Percentiles rank a stretch among this genome's conserved stretches.
Conservation (phyloP, 1,284 basidiomycete species). For the Papiliotrema nemorosa region DNA sequence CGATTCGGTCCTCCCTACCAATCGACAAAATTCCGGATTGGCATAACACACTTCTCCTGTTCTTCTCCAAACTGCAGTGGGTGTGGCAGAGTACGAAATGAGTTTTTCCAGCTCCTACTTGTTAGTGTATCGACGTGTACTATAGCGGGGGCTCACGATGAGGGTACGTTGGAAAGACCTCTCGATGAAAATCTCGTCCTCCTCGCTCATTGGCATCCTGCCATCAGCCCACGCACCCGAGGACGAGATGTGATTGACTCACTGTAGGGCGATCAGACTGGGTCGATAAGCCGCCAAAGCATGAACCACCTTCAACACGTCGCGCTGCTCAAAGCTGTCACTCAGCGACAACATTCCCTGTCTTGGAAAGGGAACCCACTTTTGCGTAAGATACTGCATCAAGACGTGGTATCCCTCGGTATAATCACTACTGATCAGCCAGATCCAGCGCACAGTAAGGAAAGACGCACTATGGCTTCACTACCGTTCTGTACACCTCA, state of each 20-base stretch:
- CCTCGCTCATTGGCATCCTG: constrained; percentile 80
- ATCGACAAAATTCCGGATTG: constrained; percentile 91
- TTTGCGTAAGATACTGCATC: constrained; percentile 82
- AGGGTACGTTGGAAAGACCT: constrained; percentile 90
- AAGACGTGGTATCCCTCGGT: constrained; percentile 90
- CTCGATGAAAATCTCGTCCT: constrained; percentile 94
- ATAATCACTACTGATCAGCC: constrained; percentile 58
- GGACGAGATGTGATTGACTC: constrained; percentile 15
- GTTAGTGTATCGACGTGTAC: neutral
- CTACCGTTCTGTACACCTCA: constrained; percentile 69
- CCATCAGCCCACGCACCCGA: neutral
- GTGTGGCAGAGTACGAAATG: constrained; percentile 96
- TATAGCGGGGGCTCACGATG: constrained; percentile 57
- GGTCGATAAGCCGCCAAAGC: constrained; percentile 92
- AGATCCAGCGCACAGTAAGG: neutral
- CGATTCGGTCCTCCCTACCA: constrained; percentile 82
- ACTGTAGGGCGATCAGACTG: constrained; percentile 87
- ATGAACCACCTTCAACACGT: constrained; percentile 88
- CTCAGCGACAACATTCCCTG: neutral
- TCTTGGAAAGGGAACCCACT: constrained; percentile 53
- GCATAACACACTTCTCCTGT: constrained; percentile 97
- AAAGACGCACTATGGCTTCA: constrained; percentile 60
- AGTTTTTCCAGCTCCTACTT: constrained; percentile 88
- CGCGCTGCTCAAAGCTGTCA: constrained; percentile 86
- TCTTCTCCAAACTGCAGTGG: constrained; percentile 96